Conservation (phyloP, 106 monocot genomes). For the Narthecium ossifragum region DNA sequence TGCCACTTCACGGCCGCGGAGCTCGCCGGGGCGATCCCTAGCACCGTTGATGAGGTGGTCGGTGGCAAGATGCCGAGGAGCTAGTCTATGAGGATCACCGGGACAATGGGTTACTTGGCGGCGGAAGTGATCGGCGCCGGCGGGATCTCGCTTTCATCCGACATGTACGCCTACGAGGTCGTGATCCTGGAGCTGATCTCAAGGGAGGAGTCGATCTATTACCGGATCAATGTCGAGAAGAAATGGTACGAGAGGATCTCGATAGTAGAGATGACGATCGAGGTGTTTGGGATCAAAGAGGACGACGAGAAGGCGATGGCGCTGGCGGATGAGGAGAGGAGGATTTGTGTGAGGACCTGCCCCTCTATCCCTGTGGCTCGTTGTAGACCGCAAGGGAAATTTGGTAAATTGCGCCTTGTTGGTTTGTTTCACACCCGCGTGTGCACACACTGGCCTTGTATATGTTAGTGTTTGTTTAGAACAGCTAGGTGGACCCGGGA, state of each 20-base stretch:
- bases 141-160: conserved; percentile 39
- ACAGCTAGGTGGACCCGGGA: too few relatives aligned
- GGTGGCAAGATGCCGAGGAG: conserved; percentile 12
- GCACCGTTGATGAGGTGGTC: neutral
- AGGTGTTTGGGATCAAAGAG: conserved; percentile 12
- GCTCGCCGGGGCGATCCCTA: conserved; percentile 34
- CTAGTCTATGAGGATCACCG: conserved; percentile 36
- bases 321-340: conserved; percentile 19
- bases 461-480: too few relatives aligned
- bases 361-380: too few relatives aligned
- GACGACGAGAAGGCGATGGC: too few relatives aligned
- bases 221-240: conserved; percentile 5
- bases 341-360: too few relatives aligned
- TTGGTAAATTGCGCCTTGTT: too few relatives aligned
- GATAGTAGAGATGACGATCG: conserved; percentile 51
- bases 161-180: conserved; percentile 67
- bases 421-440: too few relatives aligned
- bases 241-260: conserved; percentile 31
- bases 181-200: conserved; percentile 72
- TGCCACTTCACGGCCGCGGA: conserved; percentile 57
- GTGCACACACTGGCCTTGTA: too few relatives aligned
- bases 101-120: conserved; percentile 69
- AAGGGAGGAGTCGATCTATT: conserved; percentile 64
- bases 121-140: conserved; percentile 55
- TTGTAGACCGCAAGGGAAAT: too few relatives aligned